phyloP scores from a whole-genome alignment of 345 rosid genomes.

The Salix caprea region DNA sequence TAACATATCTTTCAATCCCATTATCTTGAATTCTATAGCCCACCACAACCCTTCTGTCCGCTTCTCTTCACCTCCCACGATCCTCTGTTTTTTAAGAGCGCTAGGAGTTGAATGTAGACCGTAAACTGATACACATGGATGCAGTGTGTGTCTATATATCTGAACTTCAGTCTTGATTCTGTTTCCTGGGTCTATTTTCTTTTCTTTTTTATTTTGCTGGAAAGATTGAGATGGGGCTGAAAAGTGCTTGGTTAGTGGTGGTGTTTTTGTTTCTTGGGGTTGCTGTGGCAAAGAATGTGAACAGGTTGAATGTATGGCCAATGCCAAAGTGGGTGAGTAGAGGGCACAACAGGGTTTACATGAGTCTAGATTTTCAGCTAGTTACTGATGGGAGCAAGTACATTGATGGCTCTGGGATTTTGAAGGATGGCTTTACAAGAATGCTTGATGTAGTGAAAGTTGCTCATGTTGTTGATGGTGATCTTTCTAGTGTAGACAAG shows the following conservation, averaged over 20 bases:
- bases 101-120: too few relatives aligned
- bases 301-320: constrained; percentile 9
- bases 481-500: constrained; percentile 25
- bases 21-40: too few relatives aligned
- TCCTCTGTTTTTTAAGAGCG: neutral
- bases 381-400: constrained; percentile 28
- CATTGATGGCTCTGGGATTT: constrained; percentile 35
- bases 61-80: neutral
- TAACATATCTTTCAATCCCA: too few relatives aligned
- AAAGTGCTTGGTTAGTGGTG: neutral
- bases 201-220: neutral
- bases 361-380: constrained; percentile 39
- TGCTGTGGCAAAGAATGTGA: neutral
- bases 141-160: too few relatives aligned
- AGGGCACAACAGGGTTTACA: constrained; percentile 34
- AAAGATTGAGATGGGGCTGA: neutral
- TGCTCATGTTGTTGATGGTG: constrained; percentile 35
- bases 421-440: constrained; percentile 53
- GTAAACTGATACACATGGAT: too few relatives aligned
- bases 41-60: neutral
- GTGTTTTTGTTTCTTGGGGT: neutral
- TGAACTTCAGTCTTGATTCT: neutral
- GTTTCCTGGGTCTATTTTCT: too few relatives aligned
- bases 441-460: constrained; percentile 39
- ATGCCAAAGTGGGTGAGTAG: constrained; percentile 26